Percentiles rank a stretch among this genome's conserved stretches.
Evolutionary conservation across 345 rosid genomes (phyloP).

Genomic region (Euphorbia tirucalli): DNA sequence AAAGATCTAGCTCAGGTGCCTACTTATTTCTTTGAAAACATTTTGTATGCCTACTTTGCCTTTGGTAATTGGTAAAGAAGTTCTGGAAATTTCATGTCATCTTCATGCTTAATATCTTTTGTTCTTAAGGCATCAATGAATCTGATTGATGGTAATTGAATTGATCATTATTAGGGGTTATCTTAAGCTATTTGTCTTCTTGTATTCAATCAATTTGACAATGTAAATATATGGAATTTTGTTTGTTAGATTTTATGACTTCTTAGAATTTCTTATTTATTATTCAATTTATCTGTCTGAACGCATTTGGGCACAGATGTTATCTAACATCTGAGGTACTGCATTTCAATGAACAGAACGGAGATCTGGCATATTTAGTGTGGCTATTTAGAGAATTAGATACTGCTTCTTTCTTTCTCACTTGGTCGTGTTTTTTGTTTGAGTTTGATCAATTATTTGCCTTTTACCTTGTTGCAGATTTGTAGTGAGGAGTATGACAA

Average conservation of each 20-base stretch:
- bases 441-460: slow-evolving; percentile 4
- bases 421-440: neutral
- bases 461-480: slow-evolving; percentile 44
- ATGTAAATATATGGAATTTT: neutral
- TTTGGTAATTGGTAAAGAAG: neutral
- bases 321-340: neutral
- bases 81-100: neutral
- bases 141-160: too few species aligned
- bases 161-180: too few species aligned
- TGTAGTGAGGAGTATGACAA: slow-evolving; percentile 88
- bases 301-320: neutral
- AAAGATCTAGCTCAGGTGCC: slow-evolving; percentile 86
- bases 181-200: neutral
- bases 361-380: neutral
- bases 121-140: too few species aligned
- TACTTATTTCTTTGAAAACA: neutral
- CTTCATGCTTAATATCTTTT: neutral
- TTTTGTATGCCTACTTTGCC: neutral
- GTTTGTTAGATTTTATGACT: neutral
- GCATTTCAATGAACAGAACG: neutral
- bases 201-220: neutral
- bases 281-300: neutral
- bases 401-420: neutral
- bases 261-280: neutral
- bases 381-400: slow-evolving; percentile 1